Evolutionary conservation across 179 eudicot genomes (phyloP).

Genomic region (Vitellaria paradoxa): DNA sequence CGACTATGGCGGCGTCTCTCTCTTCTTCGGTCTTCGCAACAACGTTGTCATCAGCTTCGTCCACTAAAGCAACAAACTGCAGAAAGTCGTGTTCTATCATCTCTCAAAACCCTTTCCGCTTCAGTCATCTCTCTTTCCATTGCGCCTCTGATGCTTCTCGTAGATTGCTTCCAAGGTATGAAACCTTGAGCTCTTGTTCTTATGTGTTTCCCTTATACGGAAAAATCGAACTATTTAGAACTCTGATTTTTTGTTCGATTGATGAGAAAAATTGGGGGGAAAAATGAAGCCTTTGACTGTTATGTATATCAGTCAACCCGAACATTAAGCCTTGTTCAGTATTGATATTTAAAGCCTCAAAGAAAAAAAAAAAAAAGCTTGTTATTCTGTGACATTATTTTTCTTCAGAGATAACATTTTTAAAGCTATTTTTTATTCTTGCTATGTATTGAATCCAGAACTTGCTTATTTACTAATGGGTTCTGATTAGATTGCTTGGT

Average conservation of each 20-base stretch:
- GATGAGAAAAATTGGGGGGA: background rate
- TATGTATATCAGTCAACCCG: no score
- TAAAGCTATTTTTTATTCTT: background rate
- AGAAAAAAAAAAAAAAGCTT: no score
- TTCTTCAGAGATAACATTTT: background rate
- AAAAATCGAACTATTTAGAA: background rate
- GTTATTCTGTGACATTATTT: no score
- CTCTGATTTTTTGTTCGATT: background rate
- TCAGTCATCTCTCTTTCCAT: slow-evolving; percentile 15
- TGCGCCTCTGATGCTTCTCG: background rate
- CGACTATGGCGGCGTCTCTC: slow-evolving; percentile 37
- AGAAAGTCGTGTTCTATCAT: slow-evolving; percentile 18
- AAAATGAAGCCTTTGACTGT: no score
- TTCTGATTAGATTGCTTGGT: background rate
- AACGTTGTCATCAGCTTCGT: slow-evolving; percentile 22
- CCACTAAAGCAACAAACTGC: slow-evolving; percentile 2
- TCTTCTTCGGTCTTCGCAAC: slow-evolving; percentile 23
- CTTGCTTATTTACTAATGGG: background rate
- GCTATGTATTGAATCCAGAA: background rate
- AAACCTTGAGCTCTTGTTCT: background rate
- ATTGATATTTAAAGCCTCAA: background rate
- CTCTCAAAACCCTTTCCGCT: slow-evolving; percentile 17
- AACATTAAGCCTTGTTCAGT: background rate
- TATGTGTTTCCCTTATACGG: background rate
- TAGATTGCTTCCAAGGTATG: background rate